Base-by-base conservation (phyloP, 202 grass and related monocot genomes). In the Eragrostis tef region DNA sequence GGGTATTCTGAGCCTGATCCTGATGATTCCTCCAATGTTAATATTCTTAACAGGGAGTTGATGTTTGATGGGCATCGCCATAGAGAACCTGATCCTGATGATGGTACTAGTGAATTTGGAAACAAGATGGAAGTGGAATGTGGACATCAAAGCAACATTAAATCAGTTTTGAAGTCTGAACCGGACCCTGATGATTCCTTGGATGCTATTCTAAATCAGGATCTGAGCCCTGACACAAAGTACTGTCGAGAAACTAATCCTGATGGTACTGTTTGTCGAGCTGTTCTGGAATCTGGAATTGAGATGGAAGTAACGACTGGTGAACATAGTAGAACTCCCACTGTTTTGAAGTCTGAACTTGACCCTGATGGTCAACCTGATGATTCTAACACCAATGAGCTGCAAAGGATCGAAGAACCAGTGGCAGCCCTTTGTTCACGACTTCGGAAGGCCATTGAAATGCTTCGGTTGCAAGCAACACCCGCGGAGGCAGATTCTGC, bases 331-430 rank as follows among this genome's bases (percentile, higher is more conserved):
- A 53, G 31, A 65, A 79, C 42, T 59, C 56, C 16, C 24, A 25
- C 34, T 20, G 22, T 71, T 16, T 48, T 58, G 58, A 87, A 79
- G 22, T 54, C 29, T 21, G 90, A 91, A 75, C 86, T 84, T 82
- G 87, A 94, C 49, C 85, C 82, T 67, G 83, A 90, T 62, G 73
- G 87, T 26, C 20, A 27, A 74, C 50, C 74, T 71, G 65, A 59
- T 82, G 74, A 65, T 64, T 85, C 81, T 16, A 84, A 81, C 73
- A 92, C 57, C 77, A 73, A 67, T 69, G 92, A 93, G 76, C 74
- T 91, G 51, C 88, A 85, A 79, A 91, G 82, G 51, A 89, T 98
- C 36, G 88, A 90, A 88, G 90, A 95, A 67, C 86, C 92, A 47
- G 92, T 90, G n/a, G 54, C 51, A 34, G 70, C 70, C 64, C 77